These are phyloP conservation scores for Fusarium odoratissimum DNA, from an alignment of 2,329 filamentous ascomycete species.

Conservation along the genomic window DNA sequence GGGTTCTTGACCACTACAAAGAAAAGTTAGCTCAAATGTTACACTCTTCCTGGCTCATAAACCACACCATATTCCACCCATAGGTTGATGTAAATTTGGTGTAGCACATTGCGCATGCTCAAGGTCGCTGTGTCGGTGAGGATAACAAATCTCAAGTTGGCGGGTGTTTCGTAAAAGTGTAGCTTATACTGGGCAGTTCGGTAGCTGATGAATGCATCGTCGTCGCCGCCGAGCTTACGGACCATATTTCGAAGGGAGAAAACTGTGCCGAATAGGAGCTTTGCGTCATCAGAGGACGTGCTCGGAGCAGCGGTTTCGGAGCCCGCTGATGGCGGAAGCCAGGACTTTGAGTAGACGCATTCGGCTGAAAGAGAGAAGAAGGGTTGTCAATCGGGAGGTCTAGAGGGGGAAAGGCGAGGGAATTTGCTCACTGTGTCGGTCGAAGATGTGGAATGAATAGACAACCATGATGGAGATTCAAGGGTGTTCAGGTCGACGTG, in stretches of 20 bases:
- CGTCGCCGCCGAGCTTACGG: constrained; percentile 90
- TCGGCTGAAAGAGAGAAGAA: constrained; percentile 73
- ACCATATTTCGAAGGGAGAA: constrained; percentile 98
- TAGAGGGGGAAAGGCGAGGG: neutral
- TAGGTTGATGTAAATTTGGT: constrained; percentile 98
- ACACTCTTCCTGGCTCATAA: neutral
- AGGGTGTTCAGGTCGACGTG: constrained; percentile 10
- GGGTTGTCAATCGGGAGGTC: constrained; percentile 29
- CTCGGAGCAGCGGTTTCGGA: constrained; percentile 38
- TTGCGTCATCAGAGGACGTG: constrained; percentile 80
- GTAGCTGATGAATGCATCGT: constrained; percentile 95
- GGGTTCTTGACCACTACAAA: constrained; percentile 75
- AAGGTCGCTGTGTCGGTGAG: constrained; percentile 89
- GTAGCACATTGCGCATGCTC: constrained; percentile 92
- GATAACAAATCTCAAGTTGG: constrained; percentile 96
- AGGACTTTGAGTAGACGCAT: constrained; percentile 94
- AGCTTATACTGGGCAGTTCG: constrained; percentile 96
- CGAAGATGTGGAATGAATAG: constrained; percentile 99
- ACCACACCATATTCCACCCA: constrained; percentile 91
- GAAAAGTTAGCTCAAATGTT: neutral
- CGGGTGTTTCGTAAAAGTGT: constrained; percentile 98
- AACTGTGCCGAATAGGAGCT: constrained; percentile 96
- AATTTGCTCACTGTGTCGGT: constrained; percentile 85
- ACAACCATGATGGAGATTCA: constrained; percentile 76
- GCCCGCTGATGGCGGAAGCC: constrained; percentile 67